These are phyloP conservation scores for Pseudocercospora musae DNA, from an alignment of 2,329 filamentous ascomycete genomes.

Conservation along the genomic window DNA sequence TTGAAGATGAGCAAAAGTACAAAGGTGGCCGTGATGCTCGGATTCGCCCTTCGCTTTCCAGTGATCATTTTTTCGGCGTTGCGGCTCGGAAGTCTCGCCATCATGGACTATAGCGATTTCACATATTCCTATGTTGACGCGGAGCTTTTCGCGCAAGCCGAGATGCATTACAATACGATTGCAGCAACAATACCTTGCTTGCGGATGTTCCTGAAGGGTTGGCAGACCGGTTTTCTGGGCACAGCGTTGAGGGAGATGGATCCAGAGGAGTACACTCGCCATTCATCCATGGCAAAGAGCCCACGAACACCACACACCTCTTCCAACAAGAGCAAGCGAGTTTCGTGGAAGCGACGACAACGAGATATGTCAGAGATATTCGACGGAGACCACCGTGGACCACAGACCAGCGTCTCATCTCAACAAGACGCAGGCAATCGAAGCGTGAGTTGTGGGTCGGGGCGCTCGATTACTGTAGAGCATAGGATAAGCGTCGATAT, in stretches of 20 bases:
- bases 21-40: conserved; percentile 18
- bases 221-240: conserved; percentile 18
- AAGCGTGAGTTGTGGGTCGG: conserved; percentile 4
- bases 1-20: conserved; percentile 18
- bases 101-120: conserved; percentile 11
- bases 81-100: conserved; percentile 8
- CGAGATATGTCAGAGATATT: conserved; percentile 5
- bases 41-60: conserved; percentile 15
- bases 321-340: conserved; percentile 1
- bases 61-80: conserved; percentile 15
- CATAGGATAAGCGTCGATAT: conserved; percentile 7
- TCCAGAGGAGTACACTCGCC: conserved; percentile 6
- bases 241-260: conserved; percentile 7
- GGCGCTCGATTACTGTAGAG: conserved; percentile 9
- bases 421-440: neutral
- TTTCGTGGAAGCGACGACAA: neutral
- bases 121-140: conserved; percentile 13
- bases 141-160: conserved; percentile 18
- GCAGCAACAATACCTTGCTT: conserved; percentile 24
- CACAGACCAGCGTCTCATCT: conserved; percentile 7
- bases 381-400: conserved; percentile 1
- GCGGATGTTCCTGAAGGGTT: conserved; percentile 22
- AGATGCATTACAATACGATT: conserved; percentile 23
- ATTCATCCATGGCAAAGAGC: conserved; percentile 2
- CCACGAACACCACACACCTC: neutral